Evolutionary conservation across 2,329 filamentous ascomycete species (phyloP).

Genomic region (Dactylellina drechsleri): DNA sequence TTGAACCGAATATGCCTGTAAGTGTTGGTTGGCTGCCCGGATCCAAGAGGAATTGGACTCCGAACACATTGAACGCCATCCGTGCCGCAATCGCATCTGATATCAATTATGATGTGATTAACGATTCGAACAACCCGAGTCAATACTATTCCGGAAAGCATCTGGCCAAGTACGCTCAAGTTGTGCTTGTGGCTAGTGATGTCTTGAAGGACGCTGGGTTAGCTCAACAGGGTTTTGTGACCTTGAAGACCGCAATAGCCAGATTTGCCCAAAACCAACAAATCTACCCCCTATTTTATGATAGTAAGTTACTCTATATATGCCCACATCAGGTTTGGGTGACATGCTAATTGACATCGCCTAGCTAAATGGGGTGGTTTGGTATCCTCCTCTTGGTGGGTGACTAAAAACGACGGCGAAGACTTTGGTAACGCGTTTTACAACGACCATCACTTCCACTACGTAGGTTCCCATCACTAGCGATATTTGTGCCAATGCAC

Average conservation of each 20-base stretch:
- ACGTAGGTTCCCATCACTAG: constrained; percentile 60
- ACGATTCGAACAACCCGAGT: constrained; percentile 77
- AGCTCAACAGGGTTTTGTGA: constrained; percentile 69
- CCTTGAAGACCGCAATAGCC: constrained; percentile 74
- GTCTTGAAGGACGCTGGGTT: constrained; percentile 70
- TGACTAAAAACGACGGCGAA: constrained; percentile 72
- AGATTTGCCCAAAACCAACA: constrained; percentile 75
- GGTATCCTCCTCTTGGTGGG: constrained; percentile 79
- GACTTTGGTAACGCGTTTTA: constrained; percentile 94
- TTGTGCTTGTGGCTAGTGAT: constrained; percentile 74
- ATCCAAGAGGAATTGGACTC: constrained; percentile 27
- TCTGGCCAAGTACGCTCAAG: constrained; percentile 77
- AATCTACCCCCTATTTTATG: constrained; percentile 73
- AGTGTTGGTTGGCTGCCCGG: constrained; percentile 70
- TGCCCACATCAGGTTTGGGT: background rate
- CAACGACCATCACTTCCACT: constrained; percentile 80
- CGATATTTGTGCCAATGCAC: background rate
- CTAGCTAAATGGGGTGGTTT: constrained; percentile 78
- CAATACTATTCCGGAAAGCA: constrained; percentile 95
- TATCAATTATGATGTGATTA: constrained; percentile 76
- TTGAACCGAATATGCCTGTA: constrained; percentile 76
- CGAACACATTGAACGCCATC: constrained; percentile 61
- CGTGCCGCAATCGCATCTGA: constrained; percentile 76
- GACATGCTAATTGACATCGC: constrained; percentile 15
- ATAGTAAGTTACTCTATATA: constrained; percentile 65